Percentiles rank a stretch among this genome's conserved stretches.
Conservation (phyloP, 2,329 filamentous ascomycete species). For the Xylariaceae sp. region DNA sequence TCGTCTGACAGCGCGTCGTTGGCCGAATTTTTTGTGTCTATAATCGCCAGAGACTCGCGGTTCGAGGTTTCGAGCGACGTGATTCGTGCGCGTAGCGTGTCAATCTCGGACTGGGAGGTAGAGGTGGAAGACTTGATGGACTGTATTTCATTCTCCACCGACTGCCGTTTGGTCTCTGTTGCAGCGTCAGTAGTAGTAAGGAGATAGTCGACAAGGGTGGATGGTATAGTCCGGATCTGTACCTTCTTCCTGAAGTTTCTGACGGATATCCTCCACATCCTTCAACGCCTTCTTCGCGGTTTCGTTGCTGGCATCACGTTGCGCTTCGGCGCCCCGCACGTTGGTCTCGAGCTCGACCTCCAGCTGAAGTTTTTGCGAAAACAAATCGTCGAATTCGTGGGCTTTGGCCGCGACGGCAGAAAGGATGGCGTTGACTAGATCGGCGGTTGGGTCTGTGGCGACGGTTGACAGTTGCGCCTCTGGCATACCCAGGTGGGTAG, state of each 20-base stretch:
- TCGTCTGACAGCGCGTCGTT: conserved; percentile 83
- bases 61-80: conserved; percentile 84
- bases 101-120: conserved; percentile 66
- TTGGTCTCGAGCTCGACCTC: conserved; percentile 93
- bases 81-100: conserved; percentile 74
- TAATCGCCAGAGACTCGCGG: conserved; percentile 77
- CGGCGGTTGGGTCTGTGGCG: conserved; percentile 63
- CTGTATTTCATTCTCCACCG: conserved; percentile 76
- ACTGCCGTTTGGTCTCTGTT: conserved; percentile 66
- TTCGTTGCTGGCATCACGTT: conserved; percentile 72
- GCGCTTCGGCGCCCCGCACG: conserved; percentile 74
- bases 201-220: not conserved
- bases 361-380: conserved; percentile 77
- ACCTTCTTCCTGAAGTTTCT: conserved; percentile 80
- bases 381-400: conserved; percentile 72
- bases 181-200: conserved; percentile 8
- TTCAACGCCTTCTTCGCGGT: conserved; percentile 77
- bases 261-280: conserved; percentile 73
- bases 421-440: conserved; percentile 70
- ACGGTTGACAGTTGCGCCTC: conserved; percentile 54
- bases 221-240: conserved; percentile 25
- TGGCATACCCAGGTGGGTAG: conserved; percentile 62
- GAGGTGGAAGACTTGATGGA: conserved; percentile 67
- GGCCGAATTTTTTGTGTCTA: conserved; percentile 82
- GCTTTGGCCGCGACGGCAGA: conserved; percentile 69